phyloP scores from a whole-genome alignment of 73 alveolate genomes.

The Tetrahymena thermophila region DNA sequence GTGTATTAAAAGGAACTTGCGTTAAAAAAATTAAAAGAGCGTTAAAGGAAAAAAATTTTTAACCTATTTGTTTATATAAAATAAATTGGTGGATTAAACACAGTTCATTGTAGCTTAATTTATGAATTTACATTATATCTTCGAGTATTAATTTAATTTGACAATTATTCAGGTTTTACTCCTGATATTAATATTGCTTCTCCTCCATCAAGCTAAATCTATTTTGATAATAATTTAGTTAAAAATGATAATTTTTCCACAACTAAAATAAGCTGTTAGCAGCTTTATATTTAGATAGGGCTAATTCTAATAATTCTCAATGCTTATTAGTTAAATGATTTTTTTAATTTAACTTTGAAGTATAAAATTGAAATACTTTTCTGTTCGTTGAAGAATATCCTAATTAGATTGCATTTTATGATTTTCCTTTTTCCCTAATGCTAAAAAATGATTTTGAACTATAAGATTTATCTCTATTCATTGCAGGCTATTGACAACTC shows the following conservation, averaged over 20 bases:
- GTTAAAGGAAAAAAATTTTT: background rate
- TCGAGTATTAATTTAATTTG: background rate
- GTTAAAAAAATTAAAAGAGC: background rate
- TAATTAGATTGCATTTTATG: background rate
- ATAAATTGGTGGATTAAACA: background rate
- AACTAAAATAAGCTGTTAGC: background rate
- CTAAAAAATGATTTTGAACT: background rate
- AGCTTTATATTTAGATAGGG: background rate
- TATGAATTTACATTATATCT: background rate
- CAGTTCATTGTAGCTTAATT: no score
- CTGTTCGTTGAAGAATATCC: background rate
- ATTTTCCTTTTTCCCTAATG: background rate
- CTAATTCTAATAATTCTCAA: background rate
- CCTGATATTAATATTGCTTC: background rate
- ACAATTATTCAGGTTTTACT: background rate
- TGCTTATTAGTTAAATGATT: background rate
- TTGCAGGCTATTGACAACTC: background rate
- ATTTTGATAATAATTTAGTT: background rate
- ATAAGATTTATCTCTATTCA: background rate
- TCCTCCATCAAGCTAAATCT: conserved; percentile 3
- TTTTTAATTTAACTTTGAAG: background rate
- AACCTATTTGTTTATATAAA: background rate
- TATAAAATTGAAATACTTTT: background rate
- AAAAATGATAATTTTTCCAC: background rate
- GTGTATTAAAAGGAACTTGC: background rate